Base-by-base conservation (phyloP, 805 yeast genomes). In the Teunomyces atbi region DNA sequence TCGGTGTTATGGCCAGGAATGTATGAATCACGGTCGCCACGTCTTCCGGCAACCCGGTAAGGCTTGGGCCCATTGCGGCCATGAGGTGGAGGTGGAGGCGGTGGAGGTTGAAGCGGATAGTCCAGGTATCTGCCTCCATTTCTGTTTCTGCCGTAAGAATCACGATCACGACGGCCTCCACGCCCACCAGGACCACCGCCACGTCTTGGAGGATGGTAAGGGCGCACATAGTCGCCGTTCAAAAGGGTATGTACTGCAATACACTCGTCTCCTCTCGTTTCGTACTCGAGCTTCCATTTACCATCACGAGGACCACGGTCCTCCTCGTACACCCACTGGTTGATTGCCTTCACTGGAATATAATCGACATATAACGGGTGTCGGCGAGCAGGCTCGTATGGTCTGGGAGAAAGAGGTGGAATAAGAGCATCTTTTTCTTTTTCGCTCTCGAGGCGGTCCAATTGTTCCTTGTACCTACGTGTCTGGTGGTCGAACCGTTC, bases 241-340 rank as follows among this genome's bases (percentile, higher is more conserved):
- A 63, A 54, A 12, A 68, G 57, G 37, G 60, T 66, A 50, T 68
- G 69, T 8, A 67, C 70, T 28, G 63, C 61, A 3, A 62, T 54
- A 29, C 57, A 61, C 33, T 64, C 71, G 8, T 67, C 70, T 5
- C 67, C 70, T 32, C 57, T 53, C 8, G 47, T 55, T 21, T 59
- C 64, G 48, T 68, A 74, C 13, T 64, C 62, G n/a, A 75, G 56
- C 42, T 65, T 65, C 79, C 80, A 75, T 40, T 70, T 55, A 1
- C 77, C 79, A 54, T 74, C 69, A 34, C 58, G 56, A 8, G 80
- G 77, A 10, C 73, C 75, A 34, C 57, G 59, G 44, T 66, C 71
- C 48, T 74, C 80, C 54, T 74, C 76, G 51, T 64, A 76, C 12
- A 74, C 70, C 78, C 79, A 74, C 35, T 63, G 65, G 45, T 68